Conservation (phyloP, 371 early-diverging fungal genomes). For the Rhizopus arrhizus region DNA sequence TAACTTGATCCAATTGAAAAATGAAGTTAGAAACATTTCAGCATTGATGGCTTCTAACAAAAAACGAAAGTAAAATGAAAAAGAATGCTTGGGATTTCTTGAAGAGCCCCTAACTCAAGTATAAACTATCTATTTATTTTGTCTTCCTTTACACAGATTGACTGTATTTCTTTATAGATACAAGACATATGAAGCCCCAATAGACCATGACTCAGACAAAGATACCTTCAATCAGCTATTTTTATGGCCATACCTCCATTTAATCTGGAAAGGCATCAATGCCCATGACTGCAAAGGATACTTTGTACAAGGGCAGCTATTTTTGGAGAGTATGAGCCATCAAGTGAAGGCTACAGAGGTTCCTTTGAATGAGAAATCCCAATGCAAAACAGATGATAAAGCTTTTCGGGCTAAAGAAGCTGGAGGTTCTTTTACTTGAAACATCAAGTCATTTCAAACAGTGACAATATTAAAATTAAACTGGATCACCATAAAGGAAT, state of each 20-base stretch:
- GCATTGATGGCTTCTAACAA: no score
- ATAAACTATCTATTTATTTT: neutral
- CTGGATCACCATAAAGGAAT: conserved; percentile 11
- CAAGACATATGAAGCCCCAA: conserved; percentile 1
- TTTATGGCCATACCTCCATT: conserved; percentile 7
- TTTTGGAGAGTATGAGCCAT: neutral
- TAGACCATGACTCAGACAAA: conserved; percentile 7
- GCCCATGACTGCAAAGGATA: conserved; percentile 3
- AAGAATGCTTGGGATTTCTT: conserved; percentile 5
- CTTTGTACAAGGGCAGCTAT: conserved; percentile 5
- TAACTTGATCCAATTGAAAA: neutral
- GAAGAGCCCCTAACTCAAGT: conserved; percentile 5
- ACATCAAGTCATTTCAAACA: neutral
- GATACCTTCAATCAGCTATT: conserved; percentile 16
- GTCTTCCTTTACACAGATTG: conserved; percentile 8
- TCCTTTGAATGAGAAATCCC: conserved; percentile 9
- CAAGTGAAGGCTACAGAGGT: conserved; percentile 6
- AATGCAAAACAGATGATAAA: conserved; percentile 6
- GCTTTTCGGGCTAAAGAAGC: neutral
- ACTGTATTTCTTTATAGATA: no score
- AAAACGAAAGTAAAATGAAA: no score
- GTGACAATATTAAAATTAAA: neutral
- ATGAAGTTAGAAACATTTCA: neutral
- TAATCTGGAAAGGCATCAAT: neutral
- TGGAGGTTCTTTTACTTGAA: conserved; percentile 9